phyloP scores from a whole-genome alignment of 805 yeast genomes.

The Pichia phayaonensis region DNA sequence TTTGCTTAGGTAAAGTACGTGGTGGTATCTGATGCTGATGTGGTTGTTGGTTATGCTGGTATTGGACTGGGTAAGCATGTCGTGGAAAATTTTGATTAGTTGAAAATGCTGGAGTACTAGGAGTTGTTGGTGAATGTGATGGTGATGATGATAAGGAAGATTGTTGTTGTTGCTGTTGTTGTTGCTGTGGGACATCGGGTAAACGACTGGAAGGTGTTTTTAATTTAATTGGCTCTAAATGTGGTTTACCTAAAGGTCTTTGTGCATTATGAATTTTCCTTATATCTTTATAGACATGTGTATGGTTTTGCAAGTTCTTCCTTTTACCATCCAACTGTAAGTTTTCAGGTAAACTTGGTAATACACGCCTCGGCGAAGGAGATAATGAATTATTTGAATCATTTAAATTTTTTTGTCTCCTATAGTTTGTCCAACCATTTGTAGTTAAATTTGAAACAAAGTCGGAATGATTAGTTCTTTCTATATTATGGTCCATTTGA shows the following conservation, averaged over 20 bases:
- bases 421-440: constrained; percentile 44
- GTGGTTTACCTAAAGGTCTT: constrained; percentile 6
- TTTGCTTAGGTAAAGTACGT: neutral
- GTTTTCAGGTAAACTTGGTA: neutral
- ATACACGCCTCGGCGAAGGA: neutral
- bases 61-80: neutral
- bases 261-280: constrained; percentile 11
- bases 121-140: neutral
- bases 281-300: constrained; percentile 13
- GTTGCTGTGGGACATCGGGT: constrained; percentile 11
- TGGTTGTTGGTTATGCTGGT: neutral
- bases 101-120: constrained; percentile 8
- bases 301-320: neutral
- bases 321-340: neutral
- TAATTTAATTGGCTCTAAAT: constrained; percentile 7
- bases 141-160: constrained; percentile 11
- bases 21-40: neutral
- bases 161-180: constrained; percentile 5
- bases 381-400: neutral
- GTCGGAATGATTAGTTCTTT: neutral
- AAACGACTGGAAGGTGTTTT: constrained; percentile 9
- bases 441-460: constrained; percentile 26
- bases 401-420: constrained; percentile 16
- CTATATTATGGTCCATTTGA: neutral
- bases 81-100: neutral